phyloP scores from a whole-genome alignment of 129 eudicot species.

The Tagetes patula region DNA sequence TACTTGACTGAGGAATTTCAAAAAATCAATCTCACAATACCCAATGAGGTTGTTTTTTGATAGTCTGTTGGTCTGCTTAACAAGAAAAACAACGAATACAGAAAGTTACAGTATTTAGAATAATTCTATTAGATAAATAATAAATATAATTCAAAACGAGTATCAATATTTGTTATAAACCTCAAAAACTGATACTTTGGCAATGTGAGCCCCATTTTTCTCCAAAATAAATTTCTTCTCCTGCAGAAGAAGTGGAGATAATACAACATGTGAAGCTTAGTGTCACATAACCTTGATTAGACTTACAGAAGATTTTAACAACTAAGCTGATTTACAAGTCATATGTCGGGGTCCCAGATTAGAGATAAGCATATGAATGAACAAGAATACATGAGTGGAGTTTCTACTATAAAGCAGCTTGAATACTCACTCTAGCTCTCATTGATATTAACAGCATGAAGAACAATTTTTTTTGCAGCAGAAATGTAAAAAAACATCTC shows the following conservation, averaged over 20 bases:
- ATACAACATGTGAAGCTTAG: not conserved
- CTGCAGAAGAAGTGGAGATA: conserved; percentile 43
- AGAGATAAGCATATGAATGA: not conserved
- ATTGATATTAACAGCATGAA: not conserved
- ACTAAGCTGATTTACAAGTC: not conserved
- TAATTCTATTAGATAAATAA: not conserved
- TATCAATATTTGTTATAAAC: conserved; percentile 38
- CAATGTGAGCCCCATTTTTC: conserved; percentile 76
- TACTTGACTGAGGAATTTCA: conserved; percentile 66
- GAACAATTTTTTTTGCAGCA: not conserved
- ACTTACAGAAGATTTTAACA: not conserved
- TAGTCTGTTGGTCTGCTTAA: conserved; percentile 77
- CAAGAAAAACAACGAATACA: not conserved
- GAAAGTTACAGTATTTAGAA: not conserved
- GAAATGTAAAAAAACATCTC: not conserved
- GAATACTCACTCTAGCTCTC: not conserved
- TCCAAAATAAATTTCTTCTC: conserved; percentile 88
- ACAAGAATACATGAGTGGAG: not conserved
- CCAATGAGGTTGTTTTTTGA: conserved; percentile 80
- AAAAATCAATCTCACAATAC: conserved; percentile 79
- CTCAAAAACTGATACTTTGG: conserved; percentile 82
- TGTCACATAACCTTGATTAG: not conserved
- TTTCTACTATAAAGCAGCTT: not conserved
- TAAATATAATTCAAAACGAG: not conserved
- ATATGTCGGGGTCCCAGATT: not conserved